Conservation (phyloP, 306 rosid species). For the Trichosanthes cucumerina region DNA sequence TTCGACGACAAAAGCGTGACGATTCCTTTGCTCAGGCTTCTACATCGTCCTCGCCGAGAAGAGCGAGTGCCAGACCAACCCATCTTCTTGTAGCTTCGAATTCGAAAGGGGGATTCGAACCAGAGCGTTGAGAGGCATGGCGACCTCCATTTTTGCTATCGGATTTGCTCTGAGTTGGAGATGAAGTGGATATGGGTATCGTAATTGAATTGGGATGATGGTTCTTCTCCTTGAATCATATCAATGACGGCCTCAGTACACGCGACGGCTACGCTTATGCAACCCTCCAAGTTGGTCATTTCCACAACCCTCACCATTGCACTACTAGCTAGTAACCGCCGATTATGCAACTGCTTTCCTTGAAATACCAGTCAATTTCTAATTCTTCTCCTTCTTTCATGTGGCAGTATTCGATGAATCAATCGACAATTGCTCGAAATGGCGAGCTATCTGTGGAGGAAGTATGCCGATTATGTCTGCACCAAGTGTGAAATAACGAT, state of each 20-base stretch:
- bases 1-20: constrained; percentile 37
- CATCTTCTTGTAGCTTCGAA: constrained; percentile 34
- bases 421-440: constrained; percentile 6
- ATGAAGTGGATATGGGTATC: not conserved
- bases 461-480: constrained; percentile 67
- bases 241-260: too few species aligned
- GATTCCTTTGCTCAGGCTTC: constrained; percentile 13
- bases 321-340: not conserved
- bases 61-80: constrained; percentile 39
- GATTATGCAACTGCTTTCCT: not conserved
- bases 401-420: not conserved
- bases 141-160: constrained; percentile 37
- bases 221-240: not conserved
- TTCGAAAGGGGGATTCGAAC: constrained; percentile 49
- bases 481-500: constrained; percentile 81
- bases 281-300: too few species aligned
- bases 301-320: not conserved
- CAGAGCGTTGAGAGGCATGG: constrained; percentile 62
- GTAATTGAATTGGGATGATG: not conserved
- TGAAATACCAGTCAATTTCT: too few species aligned
- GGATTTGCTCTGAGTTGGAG: not conserved
- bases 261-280: too few species aligned
- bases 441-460: constrained; percentile 78
- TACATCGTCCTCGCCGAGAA: constrained; percentile 20
- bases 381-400: not conserved